These are phyloP conservation scores for Mycena floridula DNA, from an alignment of 768 basidiomycete genomes.

Conservation along the genomic window DNA sequence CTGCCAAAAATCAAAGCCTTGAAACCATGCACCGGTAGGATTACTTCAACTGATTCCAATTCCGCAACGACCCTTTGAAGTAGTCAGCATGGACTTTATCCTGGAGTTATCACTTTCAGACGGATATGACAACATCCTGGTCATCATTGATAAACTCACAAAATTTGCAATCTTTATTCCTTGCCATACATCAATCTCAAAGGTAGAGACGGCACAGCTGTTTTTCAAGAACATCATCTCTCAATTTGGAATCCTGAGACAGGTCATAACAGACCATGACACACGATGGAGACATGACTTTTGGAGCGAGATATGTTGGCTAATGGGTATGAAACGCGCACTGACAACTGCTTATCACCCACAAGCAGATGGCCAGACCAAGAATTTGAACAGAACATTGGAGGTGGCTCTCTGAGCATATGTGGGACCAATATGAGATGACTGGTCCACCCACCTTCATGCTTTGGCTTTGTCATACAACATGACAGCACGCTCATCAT, in stretches of 20 bases:
- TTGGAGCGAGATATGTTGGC: constrained; percentile 19
- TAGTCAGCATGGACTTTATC: constrained; percentile 18
- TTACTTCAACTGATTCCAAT: constrained; percentile 15
- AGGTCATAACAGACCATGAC: constrained; percentile 24
- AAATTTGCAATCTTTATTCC: constrained; percentile 40
- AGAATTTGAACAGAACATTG: constrained; percentile 26
- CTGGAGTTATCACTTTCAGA: constrained; percentile 13
- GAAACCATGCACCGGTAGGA: constrained; percentile 21
- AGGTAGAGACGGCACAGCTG: constrained; percentile 20
- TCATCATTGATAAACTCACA: constrained; percentile 23
- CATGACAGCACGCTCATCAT: constrained; percentile 18
- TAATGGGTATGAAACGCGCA: constrained; percentile 18
- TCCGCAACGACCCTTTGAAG: background rate
- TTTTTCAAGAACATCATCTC: constrained; percentile 23
- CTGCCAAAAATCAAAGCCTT: too few species aligned
- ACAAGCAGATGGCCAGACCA: constrained; percentile 13
- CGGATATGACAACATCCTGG: constrained; percentile 13
- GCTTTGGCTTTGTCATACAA: constrained; percentile 24
- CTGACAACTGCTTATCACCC: constrained; percentile 7
- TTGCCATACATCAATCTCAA: constrained; percentile 13
- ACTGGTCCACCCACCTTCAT: constrained; percentile 20
- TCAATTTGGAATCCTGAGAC: constrained; percentile 18
- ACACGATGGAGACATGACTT: constrained; percentile 18
- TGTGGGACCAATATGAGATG: constrained; percentile 13
- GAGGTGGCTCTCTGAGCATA: constrained; percentile 25